Evolutionary conservation across 73 alveolate species (phyloP).

Genomic region (Symbiodinium natans): DNA sequence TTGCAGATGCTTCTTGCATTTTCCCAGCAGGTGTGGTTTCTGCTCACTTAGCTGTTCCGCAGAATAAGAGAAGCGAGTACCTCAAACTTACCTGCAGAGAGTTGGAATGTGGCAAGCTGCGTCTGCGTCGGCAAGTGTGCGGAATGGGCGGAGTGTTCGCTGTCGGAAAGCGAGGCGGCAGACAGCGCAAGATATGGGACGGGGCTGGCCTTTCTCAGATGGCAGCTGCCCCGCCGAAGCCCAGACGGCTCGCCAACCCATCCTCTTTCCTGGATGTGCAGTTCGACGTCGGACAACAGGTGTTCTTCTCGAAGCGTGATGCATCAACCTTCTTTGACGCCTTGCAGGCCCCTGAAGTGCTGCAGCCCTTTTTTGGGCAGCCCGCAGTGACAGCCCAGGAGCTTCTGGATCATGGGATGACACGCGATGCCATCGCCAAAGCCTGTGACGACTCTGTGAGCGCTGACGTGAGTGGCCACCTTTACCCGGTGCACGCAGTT

Average conservation of each 20-base stretch:
- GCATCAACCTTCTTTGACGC: too few species aligned
- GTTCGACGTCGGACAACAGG: not conserved
- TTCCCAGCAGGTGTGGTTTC: not conserved
- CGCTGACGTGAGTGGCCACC: not conserved
- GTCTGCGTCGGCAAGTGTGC: not conserved
- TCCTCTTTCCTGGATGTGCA: not conserved
- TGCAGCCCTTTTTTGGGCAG: too few species aligned
- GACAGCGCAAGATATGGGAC: not conserved
- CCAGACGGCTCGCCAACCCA: not conserved
- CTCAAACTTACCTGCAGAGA: not conserved
- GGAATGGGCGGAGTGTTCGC: not conserved
- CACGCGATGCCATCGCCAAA: not conserved
- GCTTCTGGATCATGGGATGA: not conserved
- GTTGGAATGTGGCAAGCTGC: not conserved
- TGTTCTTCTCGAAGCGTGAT: too few species aligned
- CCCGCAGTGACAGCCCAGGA: not conserved
- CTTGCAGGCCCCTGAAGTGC: too few species aligned
- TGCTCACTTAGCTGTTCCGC: not conserved
- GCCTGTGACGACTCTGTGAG: not conserved
- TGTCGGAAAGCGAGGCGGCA: not conserved
- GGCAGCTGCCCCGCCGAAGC: not conserved
- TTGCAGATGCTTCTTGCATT: not conserved
- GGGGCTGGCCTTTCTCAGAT: not conserved
- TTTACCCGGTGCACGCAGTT: not conserved
- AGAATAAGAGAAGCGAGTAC: not conserved